Base-by-base conservation (phyloP, 2,329 filamentous ascomycete genomes). In the Cryphonectria carpinicola region DNA sequence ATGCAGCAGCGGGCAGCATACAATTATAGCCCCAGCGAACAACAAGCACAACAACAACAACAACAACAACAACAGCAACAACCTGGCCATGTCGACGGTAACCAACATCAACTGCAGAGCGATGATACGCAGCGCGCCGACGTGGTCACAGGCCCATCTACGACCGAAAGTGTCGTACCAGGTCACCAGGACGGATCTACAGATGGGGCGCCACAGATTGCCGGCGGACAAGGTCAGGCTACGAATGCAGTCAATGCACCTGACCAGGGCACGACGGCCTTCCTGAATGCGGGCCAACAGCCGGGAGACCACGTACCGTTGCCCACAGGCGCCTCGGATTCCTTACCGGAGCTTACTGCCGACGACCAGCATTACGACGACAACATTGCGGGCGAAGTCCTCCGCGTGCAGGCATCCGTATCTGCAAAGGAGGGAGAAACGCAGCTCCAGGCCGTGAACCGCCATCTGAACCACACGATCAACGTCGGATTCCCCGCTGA, bases 381-480 rank as follows among this genome's bases (percentile, higher is more conserved):
- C 0, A 85, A 88, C 67, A 84, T 93, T 17, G 83, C 83, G 2
- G 84, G 82, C 0, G 92, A 94, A 78, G 84, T 92, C 1, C 78
- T 81, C 4, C 85, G 92, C 41, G 85, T 92, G 62, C 90, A 93
- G 72, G 83, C 85, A 1, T 81, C 83, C 0, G 82, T 93, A 13
- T 82, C 84, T 0, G 82, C 86, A 0, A 82, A 82, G 14, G 73
- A 80, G 0, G 79, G 81, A 1, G 88, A 92, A 75, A 86, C 84
- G 0, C 81, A 80, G 8, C 82, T 90, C 43, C 81, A 90, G 67
- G 88, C 89, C 0, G 84, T 91, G 1, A 89, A 89, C 25, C 85
- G 88, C 0, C 88, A 92, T 72, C 85, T 95, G 32, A 94, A 92
- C 76, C 87, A 88, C 52, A 87, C 88, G 0, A 84, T 83, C 1